phyloP scores from a whole-genome alignment of 805 yeast genomes.

The Wickerhamiella bombiphila region DNA sequence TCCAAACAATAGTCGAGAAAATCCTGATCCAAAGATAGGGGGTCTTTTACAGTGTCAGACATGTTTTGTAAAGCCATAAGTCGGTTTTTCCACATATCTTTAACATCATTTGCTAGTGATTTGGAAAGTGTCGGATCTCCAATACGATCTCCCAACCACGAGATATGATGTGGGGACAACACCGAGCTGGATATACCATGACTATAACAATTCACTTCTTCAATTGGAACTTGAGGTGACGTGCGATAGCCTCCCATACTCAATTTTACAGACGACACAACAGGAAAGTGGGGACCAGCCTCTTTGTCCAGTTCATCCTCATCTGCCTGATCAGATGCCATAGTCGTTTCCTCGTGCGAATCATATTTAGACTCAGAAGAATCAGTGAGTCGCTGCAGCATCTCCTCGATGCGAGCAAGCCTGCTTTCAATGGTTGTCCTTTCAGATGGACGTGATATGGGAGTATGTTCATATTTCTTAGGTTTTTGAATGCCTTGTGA shows the following conservation, averaged over 20 bases:
- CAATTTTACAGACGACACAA: too few relatives aligned
- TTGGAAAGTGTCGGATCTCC: background rate
- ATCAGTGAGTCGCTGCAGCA: conserved; percentile 16
- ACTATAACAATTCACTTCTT: background rate
- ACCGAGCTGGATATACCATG: background rate
- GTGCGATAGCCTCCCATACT: too few relatives aligned
- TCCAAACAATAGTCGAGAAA: background rate
- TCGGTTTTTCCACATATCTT: background rate
- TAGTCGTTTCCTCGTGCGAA: background rate
- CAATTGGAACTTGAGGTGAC: too few relatives aligned
- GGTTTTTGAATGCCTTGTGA: too few relatives aligned
- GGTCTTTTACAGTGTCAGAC: too few relatives aligned
- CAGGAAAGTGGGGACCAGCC: too few relatives aligned
- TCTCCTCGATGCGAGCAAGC: conserved; percentile 17
- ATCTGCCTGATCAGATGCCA: background rate
- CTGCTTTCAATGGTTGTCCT: too few relatives aligned
- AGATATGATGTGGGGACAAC: background rate
- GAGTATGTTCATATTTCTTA: too few relatives aligned
- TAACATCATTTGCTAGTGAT: background rate
- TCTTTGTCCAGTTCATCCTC: too few relatives aligned
- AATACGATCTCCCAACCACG: background rate
- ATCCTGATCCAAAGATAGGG: background rate
- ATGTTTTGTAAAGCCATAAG: background rate
- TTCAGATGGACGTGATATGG: too few relatives aligned
- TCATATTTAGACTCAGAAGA: too few relatives aligned